phyloP scores from a whole-genome alignment of 2,329 filamentous ascomycete genomes.

The Neodidymelliopsis sp. region DNA sequence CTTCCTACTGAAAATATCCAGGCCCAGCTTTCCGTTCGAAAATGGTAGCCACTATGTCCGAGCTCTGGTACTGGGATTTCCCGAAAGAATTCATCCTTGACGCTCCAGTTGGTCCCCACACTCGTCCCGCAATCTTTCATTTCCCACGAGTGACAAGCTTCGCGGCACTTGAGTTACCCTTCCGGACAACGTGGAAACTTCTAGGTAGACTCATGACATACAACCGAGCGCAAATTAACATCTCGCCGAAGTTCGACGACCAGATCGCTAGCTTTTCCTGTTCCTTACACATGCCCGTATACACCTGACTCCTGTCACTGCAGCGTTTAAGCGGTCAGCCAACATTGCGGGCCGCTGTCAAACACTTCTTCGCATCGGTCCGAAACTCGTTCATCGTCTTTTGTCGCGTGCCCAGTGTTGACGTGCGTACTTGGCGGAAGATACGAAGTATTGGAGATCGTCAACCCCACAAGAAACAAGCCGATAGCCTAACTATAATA shows the following conservation, averaged over 20 bases:
- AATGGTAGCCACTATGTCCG: too few species aligned
- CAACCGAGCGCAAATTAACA: conserved; percentile 1
- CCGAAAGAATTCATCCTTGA: conserved; percentile 13
- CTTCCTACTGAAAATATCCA: too few species aligned
- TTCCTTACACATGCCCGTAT: conserved; percentile 25
- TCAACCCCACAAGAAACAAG: conserved; percentile 22
- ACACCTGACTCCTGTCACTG: conserved; percentile 19
- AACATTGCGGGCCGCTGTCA: background rate
- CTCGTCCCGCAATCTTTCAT: conserved; percentile 3
- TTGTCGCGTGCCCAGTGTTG: conserved; percentile 11
- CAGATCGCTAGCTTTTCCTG: conserved; percentile 15
- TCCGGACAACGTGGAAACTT: conserved; percentile 5
- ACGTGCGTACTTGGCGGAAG: conserved; percentile 7
- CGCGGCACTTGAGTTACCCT: background rate
- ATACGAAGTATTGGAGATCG: conserved; percentile 22
- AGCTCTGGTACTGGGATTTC: background rate
- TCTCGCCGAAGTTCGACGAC: conserved; percentile 9
- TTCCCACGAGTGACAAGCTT: conserved; percentile 14
- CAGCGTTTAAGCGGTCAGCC: background rate
- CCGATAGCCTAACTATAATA: conserved; percentile 15
- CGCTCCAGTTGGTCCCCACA: conserved; percentile 12
- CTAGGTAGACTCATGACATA: conserved; percentile 1
- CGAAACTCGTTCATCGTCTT: conserved; percentile 2
- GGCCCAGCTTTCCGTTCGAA: too few species aligned
- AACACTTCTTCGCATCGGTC: background rate